Evolutionary conservation across 768 basidiomycete species (phyloP).

Genomic region (Xerocomellus amylosporus): DNA sequence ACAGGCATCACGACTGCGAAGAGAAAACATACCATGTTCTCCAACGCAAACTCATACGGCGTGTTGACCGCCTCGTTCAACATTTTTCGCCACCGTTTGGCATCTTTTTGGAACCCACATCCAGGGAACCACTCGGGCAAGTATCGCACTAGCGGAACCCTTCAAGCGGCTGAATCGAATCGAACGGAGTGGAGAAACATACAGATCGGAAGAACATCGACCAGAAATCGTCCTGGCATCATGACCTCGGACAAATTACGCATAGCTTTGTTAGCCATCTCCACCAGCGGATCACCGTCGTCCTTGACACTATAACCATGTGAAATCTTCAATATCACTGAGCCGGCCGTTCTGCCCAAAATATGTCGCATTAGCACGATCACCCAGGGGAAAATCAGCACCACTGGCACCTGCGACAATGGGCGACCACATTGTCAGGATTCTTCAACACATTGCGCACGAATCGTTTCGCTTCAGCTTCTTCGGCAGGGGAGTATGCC

Average conservation of each 20-base stretch:
- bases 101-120: conserved; percentile 7
- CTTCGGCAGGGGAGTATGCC: no score
- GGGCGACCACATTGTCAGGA: neutral
- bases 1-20: neutral
- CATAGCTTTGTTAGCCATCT: conserved; percentile 24
- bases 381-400: neutral
- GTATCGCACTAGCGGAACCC: conserved; percentile 3
- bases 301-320: conserved; percentile 35
- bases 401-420: conserved; percentile 1
- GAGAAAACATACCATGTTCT: conserved; percentile 9
- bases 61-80: neutral
- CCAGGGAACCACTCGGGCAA: conserved; percentile 18
- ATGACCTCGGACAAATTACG: conserved; percentile 6
- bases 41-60: conserved; percentile 6
- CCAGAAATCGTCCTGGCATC: conserved; percentile 1
- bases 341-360: no score
- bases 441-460: neutral
- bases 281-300: conserved; percentile 33
- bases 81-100: neutral
- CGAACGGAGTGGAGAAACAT: neutral
- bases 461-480: no score
- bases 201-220: conserved; percentile 5
- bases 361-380: neutral
- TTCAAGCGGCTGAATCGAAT: neutral
- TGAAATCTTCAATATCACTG: conserved; percentile 30